These are phyloP conservation scores for Pleurotus giganteus DNA, from an alignment of 768 basidiomycete genomes.

Conservation along the genomic window DNA sequence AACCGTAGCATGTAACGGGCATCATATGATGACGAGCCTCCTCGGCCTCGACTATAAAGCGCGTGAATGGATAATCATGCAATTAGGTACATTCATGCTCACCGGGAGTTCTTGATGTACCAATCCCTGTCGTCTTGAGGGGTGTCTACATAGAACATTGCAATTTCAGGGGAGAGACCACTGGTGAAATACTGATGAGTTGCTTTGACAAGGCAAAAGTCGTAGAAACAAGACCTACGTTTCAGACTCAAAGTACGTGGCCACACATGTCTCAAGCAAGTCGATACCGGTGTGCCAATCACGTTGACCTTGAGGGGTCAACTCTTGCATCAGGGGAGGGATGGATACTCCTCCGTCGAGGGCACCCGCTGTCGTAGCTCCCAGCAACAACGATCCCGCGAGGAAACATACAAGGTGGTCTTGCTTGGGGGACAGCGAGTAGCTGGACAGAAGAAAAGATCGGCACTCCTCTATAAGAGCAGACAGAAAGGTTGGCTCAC, in stretches of 20 bases:
- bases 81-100: slow-evolving; percentile 17
- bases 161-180: slow-evolving; percentile 89
- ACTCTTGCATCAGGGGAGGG: slow-evolving; percentile 60
- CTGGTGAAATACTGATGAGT: slow-evolving; percentile 32
- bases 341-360: slow-evolving; percentile 52
- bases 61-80: not conserved
- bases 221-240: slow-evolving; percentile 51
- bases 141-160: slow-evolving; percentile 17
- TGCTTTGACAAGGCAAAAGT: not conserved
- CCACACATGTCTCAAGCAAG: slow-evolving; percentile 85
- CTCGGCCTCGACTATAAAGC: slow-evolving; percentile 23
- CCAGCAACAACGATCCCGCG: slow-evolving; percentile 88
- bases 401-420: slow-evolving; percentile 97
- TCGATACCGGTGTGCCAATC: slow-evolving; percentile 84
- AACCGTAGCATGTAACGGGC: slow-evolving; percentile 91
- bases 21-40: slow-evolving; percentile 62
- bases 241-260: slow-evolving; percentile 69
- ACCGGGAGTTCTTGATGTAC: slow-evolving; percentile 88
- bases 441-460: too few relatives aligned
- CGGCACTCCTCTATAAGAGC: too few relatives aligned
- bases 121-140: slow-evolving; percentile 48
- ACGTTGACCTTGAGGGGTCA: slow-evolving; percentile 58
- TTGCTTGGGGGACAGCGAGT: slow-evolving; percentile 70
- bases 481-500: slow-evolving; percentile 43
- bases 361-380: slow-evolving; percentile 71